Conservation (phyloP, 108 stramenopile species). For the Seminavis robusta region DNA sequence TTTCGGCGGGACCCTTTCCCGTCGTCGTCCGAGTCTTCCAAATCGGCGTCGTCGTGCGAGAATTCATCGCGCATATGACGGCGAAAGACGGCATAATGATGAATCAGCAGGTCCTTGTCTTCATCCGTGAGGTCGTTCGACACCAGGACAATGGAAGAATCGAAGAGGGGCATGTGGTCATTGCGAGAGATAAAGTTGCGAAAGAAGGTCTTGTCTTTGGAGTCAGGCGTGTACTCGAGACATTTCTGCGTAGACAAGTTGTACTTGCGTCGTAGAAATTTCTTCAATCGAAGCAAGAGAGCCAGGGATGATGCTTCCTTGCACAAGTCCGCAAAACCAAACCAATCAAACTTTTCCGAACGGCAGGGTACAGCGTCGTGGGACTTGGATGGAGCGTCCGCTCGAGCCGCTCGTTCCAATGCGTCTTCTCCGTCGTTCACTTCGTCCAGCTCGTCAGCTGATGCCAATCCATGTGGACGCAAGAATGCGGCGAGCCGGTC, state of each 20-base stretch:
- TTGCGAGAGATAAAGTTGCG: slow-evolving; percentile 24
- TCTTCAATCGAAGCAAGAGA: slow-evolving; percentile 68
- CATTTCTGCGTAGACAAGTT: slow-evolving; percentile 68
- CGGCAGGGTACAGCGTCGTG: slow-evolving; percentile 32
- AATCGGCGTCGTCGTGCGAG: no score
- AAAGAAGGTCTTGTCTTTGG: slow-evolving; percentile 38
- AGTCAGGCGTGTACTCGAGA: slow-evolving; percentile 65
- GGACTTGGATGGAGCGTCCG: slow-evolving; percentile 27
- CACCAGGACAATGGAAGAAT: slow-evolving; percentile 1
- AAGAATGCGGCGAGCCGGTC: slow-evolving; percentile 59
- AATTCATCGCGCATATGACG: slow-evolving; percentile 40
- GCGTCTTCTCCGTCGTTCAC: slow-evolving; percentile 60
- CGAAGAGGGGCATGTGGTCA: slow-evolving; percentile 6
- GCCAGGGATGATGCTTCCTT: slow-evolving; percentile 48
- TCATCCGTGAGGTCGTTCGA: slow-evolving; percentile 7
- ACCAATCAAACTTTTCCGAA: slow-evolving; percentile 24
- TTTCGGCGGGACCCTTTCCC: no score
- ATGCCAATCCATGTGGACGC: slow-evolving; percentile 38
- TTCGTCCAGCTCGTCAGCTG: slow-evolving; percentile 51
- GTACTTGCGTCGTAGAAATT: slow-evolving; percentile 64
- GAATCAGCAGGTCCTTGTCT: slow-evolving; percentile 31
- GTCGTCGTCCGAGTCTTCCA: no score
- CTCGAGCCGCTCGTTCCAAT: slow-evolving; percentile 50
- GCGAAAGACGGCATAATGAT: slow-evolving; percentile 55
- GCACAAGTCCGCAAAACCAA: slow-evolving; percentile 48